These are phyloP conservation scores for Fonsecaea multimorphosa DNA, from an alignment of 2,329 filamentous ascomycete genomes.

Conservation along the genomic window DNA sequence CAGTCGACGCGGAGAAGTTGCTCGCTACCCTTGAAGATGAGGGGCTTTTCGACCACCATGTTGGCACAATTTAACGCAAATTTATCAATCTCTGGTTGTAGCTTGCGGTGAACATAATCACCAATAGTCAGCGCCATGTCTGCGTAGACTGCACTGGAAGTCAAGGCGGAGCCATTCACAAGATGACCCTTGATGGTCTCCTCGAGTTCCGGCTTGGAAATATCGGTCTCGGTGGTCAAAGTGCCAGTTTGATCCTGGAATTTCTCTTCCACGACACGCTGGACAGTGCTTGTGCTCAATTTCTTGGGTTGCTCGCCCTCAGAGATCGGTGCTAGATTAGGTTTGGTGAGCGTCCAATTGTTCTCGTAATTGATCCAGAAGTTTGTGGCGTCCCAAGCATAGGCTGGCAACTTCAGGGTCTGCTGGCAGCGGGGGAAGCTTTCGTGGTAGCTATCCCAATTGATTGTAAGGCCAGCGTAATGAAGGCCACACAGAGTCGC, in stretches of 20 bases:
- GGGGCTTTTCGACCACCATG: conserved; percentile 53
- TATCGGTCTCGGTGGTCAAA: conserved; percentile 33
- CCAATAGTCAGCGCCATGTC: conserved; percentile 41
- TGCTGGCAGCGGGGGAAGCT: conserved; percentile 52
- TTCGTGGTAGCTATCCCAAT: conserved; percentile 74
- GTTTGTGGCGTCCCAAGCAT: conserved; percentile 30
- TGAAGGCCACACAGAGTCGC: conserved; percentile 66
- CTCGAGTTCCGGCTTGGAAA: conserved; percentile 32
- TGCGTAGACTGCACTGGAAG: conserved; percentile 40
- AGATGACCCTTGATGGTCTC: conserved; percentile 38
- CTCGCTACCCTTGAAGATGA: conserved; percentile 60
- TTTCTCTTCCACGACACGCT: conserved; percentile 3
- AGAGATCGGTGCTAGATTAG: neutral
- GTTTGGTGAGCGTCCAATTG: conserved; percentile 9
- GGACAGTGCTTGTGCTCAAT: conserved; percentile 34
- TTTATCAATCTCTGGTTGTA: conserved; percentile 44
- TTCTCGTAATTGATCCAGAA: conserved; percentile 45
- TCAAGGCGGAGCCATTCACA: conserved; percentile 40
- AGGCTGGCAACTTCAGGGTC: conserved; percentile 18
- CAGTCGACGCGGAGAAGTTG: conserved; percentile 2
- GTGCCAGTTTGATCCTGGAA: neutral
- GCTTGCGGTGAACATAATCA: conserved; percentile 43
- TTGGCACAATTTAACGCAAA: conserved; percentile 46
- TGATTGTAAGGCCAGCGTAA: conserved; percentile 65
- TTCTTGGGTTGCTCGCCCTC: neutral